These are phyloP conservation scores for Salix udensis DNA, from an alignment of 345 rosid genomes.

Conservation along the genomic window DNA sequence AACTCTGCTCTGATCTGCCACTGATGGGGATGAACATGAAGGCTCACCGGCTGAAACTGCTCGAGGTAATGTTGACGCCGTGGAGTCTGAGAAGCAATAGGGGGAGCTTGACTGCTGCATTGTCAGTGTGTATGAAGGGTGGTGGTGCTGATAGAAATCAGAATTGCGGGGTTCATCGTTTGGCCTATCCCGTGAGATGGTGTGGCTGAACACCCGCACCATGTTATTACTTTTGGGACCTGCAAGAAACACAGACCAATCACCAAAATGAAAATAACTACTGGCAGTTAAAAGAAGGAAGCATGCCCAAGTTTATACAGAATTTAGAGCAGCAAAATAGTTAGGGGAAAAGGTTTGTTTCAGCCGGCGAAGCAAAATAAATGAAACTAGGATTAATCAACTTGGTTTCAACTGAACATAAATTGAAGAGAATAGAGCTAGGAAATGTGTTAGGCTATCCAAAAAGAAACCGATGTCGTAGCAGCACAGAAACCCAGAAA, in stretches of 20 bases:
- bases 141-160: conserved; percentile 15
- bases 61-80: conserved; percentile 9
- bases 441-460: neutral
- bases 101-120: conserved; percentile 35
- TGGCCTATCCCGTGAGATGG: conserved; percentile 37
- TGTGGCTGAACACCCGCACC: conserved; percentile 36
- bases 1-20: conserved; percentile 11
- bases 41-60: conserved; percentile 29
- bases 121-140: conserved; percentile 23
- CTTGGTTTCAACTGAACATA: neutral
- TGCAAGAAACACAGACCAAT: conserved; percentile 16
- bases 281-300: neutral
- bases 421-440: neutral
- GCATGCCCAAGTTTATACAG: neutral
- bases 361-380: conserved; percentile 16
- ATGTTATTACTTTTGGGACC: conserved; percentile 40
- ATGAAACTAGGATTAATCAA: too few species aligned
- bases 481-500: conserved; percentile 25
- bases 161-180: conserved; percentile 27
- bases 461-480: conserved; percentile 11
- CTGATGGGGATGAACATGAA: conserved; percentile 19
- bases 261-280: conserved; percentile 10
- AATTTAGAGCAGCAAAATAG: conserved; percentile 17
- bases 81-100: conserved; percentile 26
- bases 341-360: conserved; percentile 15